phyloP scores from a whole-genome alignment of 2,329 filamentous ascomycete species.

The Fusarium agapanthi region DNA sequence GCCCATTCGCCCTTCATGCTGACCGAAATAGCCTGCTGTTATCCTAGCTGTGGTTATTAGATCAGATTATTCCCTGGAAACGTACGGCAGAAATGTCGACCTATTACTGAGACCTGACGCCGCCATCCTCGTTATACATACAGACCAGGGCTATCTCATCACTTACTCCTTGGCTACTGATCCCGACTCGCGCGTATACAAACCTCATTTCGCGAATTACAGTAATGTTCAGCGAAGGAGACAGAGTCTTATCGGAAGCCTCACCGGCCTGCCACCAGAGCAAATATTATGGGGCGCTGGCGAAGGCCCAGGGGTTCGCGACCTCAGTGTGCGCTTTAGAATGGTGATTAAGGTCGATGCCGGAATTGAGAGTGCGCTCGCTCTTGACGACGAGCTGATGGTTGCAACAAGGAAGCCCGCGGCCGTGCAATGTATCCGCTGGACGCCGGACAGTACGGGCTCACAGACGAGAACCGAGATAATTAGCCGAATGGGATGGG shows the following conservation, averaged over 20 bases:
- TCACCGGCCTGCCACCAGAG: conserved; percentile 63
- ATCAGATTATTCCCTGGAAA: conserved; percentile 79
- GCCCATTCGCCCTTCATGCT: conserved; percentile 3
- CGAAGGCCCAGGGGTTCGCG: conserved; percentile 82
- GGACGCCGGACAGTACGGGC: conserved; percentile 84
- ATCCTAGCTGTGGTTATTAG: conserved; percentile 86
- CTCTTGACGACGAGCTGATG: conserved; percentile 90
- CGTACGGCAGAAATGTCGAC: conserved; percentile 86
- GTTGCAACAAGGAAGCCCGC: conserved; percentile 92
- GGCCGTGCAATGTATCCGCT: conserved; percentile 95
- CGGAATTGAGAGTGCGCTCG: conserved; percentile 86
- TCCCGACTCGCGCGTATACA: conserved; percentile 83
- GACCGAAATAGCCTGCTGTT: conserved; percentile 75
- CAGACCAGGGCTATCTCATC: conserved; percentile 85
- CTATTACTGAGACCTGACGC: conserved; percentile 91
- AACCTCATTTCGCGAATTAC: conserved; percentile 77
- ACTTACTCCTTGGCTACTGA: conserved; percentile 93
- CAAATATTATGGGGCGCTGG: conserved; percentile 78
- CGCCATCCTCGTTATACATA: conserved; percentile 90
- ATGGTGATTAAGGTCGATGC: conserved; percentile 99
- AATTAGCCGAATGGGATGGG: conserved; percentile 84
- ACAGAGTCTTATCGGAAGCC: conserved; percentile 68
- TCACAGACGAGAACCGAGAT: conserved; percentile 92
- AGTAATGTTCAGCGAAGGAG: conserved; percentile 69
- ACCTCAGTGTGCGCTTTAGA: conserved; percentile 90